A percentile compares a stretch with the other conserved stretches of the same genome.
phyloP scores from a whole-genome alignment of 129 eudicot species.

The Heracleum sosnowskyi region DNA sequence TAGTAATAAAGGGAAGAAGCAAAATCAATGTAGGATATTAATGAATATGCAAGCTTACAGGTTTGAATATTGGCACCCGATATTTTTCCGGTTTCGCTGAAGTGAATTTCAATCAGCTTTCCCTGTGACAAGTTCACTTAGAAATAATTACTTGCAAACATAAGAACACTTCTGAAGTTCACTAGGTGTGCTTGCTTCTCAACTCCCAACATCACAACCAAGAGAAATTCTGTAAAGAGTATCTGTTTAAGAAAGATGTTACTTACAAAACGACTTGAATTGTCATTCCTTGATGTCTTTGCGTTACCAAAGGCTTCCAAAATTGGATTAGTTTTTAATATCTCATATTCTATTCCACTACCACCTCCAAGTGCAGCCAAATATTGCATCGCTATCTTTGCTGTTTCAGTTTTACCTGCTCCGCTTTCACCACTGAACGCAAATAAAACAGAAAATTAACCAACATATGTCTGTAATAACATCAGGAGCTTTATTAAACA shows the following conservation, averaged over 20 bases:
- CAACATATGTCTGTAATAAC: background rate
- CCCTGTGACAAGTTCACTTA: constrained; percentile 44
- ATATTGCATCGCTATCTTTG: constrained; percentile 94
- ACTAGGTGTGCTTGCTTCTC: background rate
- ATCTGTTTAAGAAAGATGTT: constrained; percentile 1
- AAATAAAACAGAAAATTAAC: constrained; percentile 5
- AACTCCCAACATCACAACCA: background rate
- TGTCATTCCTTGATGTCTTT: constrained; percentile 77
- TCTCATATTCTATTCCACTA: constrained; percentile 82
- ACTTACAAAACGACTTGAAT: constrained; percentile 93
- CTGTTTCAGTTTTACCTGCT: constrained; percentile 93
- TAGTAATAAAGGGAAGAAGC: background rate
- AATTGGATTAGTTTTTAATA: constrained; percentile 76
- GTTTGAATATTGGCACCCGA: constrained; percentile 94
- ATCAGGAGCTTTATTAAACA: background rate
- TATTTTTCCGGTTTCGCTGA: constrained; percentile 85
- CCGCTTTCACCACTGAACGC: constrained; percentile 85
- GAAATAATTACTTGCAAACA: constrained; percentile 4
- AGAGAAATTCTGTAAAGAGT: background rate
- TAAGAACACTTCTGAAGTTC: background rate
- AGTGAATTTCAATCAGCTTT: constrained; percentile 84
- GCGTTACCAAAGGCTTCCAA: constrained; percentile 94
- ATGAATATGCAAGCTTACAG: constrained; percentile 43
- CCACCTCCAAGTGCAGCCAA: constrained; percentile 95
- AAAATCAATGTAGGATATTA: background rate